Conservation (phyloP, 305 asterid species). For the Fraxinus xanthoxyloides region DNA sequence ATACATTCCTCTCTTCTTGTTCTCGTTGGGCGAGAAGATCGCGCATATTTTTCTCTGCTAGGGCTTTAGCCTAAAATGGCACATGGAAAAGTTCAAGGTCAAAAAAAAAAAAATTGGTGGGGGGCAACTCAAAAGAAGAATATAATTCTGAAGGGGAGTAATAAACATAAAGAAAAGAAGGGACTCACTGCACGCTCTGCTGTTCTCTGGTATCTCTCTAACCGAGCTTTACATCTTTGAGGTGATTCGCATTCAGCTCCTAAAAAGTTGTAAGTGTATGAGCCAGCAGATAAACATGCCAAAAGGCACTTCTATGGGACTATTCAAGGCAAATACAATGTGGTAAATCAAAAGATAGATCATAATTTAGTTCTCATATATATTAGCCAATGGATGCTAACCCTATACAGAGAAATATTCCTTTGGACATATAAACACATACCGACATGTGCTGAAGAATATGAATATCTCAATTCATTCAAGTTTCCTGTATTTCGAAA, state of each 20-base stretch:
- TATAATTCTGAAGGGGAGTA: slow-evolving; percentile 8
- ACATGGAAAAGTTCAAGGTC: slow-evolving; percentile 19
- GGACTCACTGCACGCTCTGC: slow-evolving; percentile 87
- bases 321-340: slow-evolving; percentile 13
- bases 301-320: slow-evolving; percentile 10
- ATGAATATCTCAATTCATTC: slow-evolving; percentile 44
- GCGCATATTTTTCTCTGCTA: slow-evolving; percentile 93
- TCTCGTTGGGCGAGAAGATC: slow-evolving; percentile 88
- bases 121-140: neutral
- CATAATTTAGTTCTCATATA: slow-evolving; percentile 4
- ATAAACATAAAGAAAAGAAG: slow-evolving; percentile 20
- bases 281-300: slow-evolving; percentile 27
- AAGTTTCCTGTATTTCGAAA: slow-evolving; percentile 43
- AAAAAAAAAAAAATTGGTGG: neutral
- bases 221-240: slow-evolving; percentile 86
- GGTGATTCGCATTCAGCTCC: slow-evolving; percentile 87
- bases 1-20: slow-evolving; percentile 84
- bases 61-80: slow-evolving; percentile 80
- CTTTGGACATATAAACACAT: slow-evolving; percentile 29
- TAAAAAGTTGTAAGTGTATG: slow-evolving; percentile 29
- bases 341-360: slow-evolving; percentile 4
- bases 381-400: neutral
- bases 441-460: slow-evolving; percentile 56
- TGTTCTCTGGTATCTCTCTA: slow-evolving; percentile 88
- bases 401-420: slow-evolving; percentile 7